Base-by-base conservation (phyloP, 1,284 basidiomycete genomes). In the Cutaneotrichosporon sp. region DNA sequence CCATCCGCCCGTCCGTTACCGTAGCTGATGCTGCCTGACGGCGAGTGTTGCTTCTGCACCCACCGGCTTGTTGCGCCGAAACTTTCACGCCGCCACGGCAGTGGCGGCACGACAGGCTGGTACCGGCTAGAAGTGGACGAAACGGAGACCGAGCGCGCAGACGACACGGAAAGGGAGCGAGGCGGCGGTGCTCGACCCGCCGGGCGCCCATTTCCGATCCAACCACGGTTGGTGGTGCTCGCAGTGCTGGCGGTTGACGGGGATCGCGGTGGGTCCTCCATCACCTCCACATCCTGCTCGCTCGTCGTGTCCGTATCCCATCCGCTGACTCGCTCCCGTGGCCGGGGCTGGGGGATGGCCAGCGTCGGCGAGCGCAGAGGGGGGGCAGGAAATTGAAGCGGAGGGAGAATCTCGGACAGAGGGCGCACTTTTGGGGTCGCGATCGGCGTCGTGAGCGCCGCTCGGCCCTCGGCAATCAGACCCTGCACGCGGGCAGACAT, bases 81-180 rank as follows among this genome's bases (percentile, higher is more conserved):
- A 17, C 46, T 35, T 31, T 57, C 51, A 8, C 49, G 39, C 0
- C 56, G 45, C 56, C 56, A 58, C 0, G 56, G 56, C 12, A 53
- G 48, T 3, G 55, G 55, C 4, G 51, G 55, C 7, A 49, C 31
- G 11, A n/a, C 27, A 19, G 37, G 46, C 19, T 37, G n/a, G 37
- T 49, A 49, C 29, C 29, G 32, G 26, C 48, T 42, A 5, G 12
- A 32, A 41, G 4, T 41, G 5, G 38, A 41, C 20, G 38, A 41
- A 7, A 32, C 22, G 27, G 44, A 34, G 6, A 32, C 16, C 20
- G 44, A 46, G 31, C 42, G 26, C 27, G 42, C 26, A 19, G 25
- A 43, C 26, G 42, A 43, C n/a, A 31, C 29, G 9, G 42, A 27
- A n/a, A 43, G 19, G 11, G 42, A 17, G n/a, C 42, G 38, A 5